Evolutionary conservation across 2,329 filamentous ascomycete species (phyloP), one percentile per base, ranked within the genome.

Genomic region (Aspergillus thermomutatus): DNA sequence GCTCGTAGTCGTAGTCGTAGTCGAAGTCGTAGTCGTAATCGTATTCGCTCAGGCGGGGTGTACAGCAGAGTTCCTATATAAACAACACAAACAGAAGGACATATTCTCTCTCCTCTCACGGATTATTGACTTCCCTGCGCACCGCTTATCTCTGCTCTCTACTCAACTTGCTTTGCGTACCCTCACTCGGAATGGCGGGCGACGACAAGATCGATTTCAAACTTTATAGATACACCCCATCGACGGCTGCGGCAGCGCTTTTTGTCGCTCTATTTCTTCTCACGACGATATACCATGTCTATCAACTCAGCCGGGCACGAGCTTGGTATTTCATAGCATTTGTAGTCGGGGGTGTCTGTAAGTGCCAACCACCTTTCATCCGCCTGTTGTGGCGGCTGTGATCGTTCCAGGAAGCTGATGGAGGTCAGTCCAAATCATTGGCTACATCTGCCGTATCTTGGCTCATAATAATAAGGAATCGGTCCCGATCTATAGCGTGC

Each of bases 351-450:
- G 49, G 53, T 23, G 14, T 50, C 31, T 64, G 61, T 64, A 27
- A 45, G 61, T 57, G 37, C 37, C 14, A 40, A 40, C 14, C 14
- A 17, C 34, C 14, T 10, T 40, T 9, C 34, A 17, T 40, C 34
- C 34, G 2, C 34, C 34, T 40, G 14, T n/a, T 6, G 11, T 40
- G 34, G 34, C 17, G 17, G 37, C 37, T 40, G 14, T n/a, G 17
- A 40, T 4, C 17, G 37, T 40, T 40, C 37, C 17, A 7, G 17
- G 17, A n/a, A 40, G 17, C 37, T 40, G 6, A 40, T 40, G 17
- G 14, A 40, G 3, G 11, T 9, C 40, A 82, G 80, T 83, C 68
- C 79, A 84, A 59, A 61, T 67, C 8, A 64, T 72, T 28, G 70
- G 70, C 34, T 71, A 72, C 43, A 63, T 68, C 45, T 66, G 62